Conservation (phyloP, 768 basidiomycete genomes). For the Pseudohyphozyma bogoriensis region DNA sequence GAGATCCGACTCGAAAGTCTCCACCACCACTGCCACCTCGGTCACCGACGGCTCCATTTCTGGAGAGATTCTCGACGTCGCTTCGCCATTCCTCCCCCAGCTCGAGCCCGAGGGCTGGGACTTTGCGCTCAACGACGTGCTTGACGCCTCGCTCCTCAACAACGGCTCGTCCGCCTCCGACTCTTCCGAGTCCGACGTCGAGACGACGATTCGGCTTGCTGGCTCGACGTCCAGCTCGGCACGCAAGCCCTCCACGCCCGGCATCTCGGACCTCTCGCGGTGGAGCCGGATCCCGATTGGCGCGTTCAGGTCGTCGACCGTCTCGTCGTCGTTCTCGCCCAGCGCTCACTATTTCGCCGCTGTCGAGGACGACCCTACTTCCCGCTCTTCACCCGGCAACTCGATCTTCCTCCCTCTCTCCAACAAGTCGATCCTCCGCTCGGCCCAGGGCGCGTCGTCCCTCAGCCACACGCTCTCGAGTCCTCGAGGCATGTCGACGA, state of each 20-base stretch:
- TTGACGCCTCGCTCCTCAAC: constrained; percentile 15
- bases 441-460: background rate
- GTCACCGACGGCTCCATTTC: constrained; percentile 15
- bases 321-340: background rate
- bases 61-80: constrained; percentile 6
- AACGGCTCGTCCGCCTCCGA: constrained; percentile 2
- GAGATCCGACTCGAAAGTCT: constrained; percentile 17
- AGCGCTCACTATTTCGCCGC: background rate
- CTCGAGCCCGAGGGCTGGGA: background rate
- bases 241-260: background rate
- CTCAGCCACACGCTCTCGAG: background rate
- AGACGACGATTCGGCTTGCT: background rate
- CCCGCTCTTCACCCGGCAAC: background rate
- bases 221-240: background rate
- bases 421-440: background rate
- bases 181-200: constrained; percentile 24
- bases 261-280: constrained; percentile 26
- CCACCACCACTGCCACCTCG: constrained; percentile 27
- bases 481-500: background rate
- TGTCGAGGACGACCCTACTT: background rate
- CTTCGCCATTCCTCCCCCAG: constrained; percentile 14
- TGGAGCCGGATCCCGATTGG: constrained; percentile 33
- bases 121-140: constrained; percentile 17
- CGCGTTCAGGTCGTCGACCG: constrained; percentile 28
- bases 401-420: background rate